These are phyloP conservation scores for Dactylellina cionopaga DNA, from an alignment of 2,329 filamentous ascomycete genomes.

Conservation along the genomic window DNA sequence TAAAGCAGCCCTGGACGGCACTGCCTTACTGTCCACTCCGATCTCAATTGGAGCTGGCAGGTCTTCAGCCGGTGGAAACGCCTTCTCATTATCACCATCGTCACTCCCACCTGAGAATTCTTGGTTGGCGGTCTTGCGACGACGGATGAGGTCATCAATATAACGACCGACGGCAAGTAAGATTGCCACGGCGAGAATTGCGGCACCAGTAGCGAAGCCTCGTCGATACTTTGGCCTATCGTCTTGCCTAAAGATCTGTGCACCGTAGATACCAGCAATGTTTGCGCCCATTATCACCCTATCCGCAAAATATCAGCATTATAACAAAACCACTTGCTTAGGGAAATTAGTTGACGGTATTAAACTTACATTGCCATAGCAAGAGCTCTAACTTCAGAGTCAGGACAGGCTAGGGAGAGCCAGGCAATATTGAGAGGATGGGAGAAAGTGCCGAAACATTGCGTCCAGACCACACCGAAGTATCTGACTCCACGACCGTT, in stretches of 20 bases:
- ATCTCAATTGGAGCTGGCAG: constrained; percentile 19
- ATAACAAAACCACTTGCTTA: background rate
- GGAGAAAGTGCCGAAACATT: constrained; percentile 67
- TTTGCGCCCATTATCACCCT: constrained; percentile 72
- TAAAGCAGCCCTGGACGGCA: constrained; percentile 12
- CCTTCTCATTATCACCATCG: constrained; percentile 34
- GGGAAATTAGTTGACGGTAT: constrained; percentile 13
- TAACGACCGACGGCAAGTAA: constrained; percentile 62
- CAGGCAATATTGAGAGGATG: constrained; percentile 71
- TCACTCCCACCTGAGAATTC: constrained; percentile 22
- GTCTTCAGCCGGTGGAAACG: constrained; percentile 30
- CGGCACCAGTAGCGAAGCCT: constrained; percentile 65
- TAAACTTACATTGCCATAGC: constrained; percentile 69
- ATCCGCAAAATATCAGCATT: background rate
- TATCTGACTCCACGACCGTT: constrained; percentile 63
- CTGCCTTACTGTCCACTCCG: constrained; percentile 11
- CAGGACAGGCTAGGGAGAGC: constrained; percentile 68
- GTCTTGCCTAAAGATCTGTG: constrained; percentile 69
- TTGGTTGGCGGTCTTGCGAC: constrained; percentile 51
- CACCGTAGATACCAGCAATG: constrained; percentile 70
- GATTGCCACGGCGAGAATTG: constrained; percentile 63
- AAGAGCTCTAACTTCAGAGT: constrained; percentile 69
- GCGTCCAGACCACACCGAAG: constrained; percentile 69
- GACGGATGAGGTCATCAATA: constrained; percentile 61
- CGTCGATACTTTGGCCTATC: constrained; percentile 66